Conservation (phyloP, 768 basidiomycete genomes). For the Calocybe cyanea region DNA sequence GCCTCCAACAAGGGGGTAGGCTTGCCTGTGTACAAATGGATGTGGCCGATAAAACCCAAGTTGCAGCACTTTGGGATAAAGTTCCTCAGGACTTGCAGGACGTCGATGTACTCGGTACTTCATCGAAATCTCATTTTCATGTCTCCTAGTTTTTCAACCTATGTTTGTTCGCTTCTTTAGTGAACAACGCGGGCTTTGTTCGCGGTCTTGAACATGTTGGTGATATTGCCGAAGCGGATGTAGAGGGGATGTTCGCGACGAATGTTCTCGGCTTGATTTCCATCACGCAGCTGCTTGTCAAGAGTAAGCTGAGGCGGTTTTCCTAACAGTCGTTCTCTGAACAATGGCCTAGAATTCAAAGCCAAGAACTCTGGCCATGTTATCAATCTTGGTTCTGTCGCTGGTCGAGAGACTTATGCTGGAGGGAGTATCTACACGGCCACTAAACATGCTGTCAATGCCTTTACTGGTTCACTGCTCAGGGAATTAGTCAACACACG, state of each 20-base stretch:
- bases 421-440: constrained; percentile 94
- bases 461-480: constrained; percentile 80
- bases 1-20: constrained; percentile 71
- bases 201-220: constrained; percentile 86
- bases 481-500: constrained; percentile 89
- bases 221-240: constrained; percentile 67
- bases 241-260: constrained; percentile 80
- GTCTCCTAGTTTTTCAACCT: neutral
- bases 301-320: constrained; percentile 33
- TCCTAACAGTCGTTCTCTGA: neutral
- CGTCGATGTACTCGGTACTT: constrained; percentile 78
- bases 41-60: constrained; percentile 71
- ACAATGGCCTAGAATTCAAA: constrained; percentile 62
- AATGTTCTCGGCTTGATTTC: constrained; percentile 84
- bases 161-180: constrained; percentile 25
- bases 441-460: constrained; percentile 81
- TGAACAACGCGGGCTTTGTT: constrained; percentile 83
- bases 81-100: constrained; percentile 66
- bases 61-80: constrained; percentile 66
- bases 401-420: constrained; percentile 82
- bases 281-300: constrained; percentile 72
- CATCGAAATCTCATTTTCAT: constrained; percentile 16
- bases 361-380: constrained; percentile 76
- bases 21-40: constrained; percentile 74
- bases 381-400: constrained; percentile 94